Evolutionary conservation across 208 protist genomes (phyloP).

Genomic region (Acanthamoeba royreba): DNA sequence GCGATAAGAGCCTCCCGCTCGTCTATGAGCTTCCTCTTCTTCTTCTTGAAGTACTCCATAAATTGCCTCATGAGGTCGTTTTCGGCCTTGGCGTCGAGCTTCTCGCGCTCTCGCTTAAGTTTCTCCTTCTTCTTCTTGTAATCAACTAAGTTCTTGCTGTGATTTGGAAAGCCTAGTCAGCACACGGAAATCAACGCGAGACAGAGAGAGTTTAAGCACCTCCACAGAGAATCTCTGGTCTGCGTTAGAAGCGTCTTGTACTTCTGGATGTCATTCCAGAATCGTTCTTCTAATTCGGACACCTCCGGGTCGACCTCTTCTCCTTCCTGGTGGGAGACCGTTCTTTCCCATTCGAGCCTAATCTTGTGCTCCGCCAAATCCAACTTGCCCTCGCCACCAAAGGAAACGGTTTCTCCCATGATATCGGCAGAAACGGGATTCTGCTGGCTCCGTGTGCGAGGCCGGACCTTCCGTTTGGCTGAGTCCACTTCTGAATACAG

Average conservation of each 20-base stretch:
- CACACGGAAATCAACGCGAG: background rate
- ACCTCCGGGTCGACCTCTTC: slow-evolving; percentile 3
- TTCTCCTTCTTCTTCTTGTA: slow-evolving; percentile 36
- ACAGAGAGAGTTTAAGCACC: background rate
- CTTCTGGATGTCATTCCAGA: slow-evolving; percentile 23
- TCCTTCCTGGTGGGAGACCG: background rate
- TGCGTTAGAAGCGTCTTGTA: background rate
- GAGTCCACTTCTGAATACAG: background rate
- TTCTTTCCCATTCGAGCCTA: background rate
- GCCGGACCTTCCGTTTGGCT: background rate
- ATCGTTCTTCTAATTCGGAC: background rate
- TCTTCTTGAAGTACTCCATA: slow-evolving; percentile 23
- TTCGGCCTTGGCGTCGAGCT: slow-evolving; percentile 30
- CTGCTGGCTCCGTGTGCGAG: background rate
- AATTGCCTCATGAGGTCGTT: background rate
- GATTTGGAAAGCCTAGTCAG: background rate
- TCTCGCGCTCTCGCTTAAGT: background rate
- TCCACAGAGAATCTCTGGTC: slow-evolving; percentile 2
- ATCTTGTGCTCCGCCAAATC: background rate
- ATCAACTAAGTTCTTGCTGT: background rate
- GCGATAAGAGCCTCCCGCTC: background rate
- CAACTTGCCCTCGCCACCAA: background rate
- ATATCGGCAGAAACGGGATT: background rate
- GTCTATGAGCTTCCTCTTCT: background rate
- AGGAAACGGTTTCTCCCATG: background rate